Conservation (phyloP, 345 rosid genomes). For the Sonneratia caseolaris region DNA sequence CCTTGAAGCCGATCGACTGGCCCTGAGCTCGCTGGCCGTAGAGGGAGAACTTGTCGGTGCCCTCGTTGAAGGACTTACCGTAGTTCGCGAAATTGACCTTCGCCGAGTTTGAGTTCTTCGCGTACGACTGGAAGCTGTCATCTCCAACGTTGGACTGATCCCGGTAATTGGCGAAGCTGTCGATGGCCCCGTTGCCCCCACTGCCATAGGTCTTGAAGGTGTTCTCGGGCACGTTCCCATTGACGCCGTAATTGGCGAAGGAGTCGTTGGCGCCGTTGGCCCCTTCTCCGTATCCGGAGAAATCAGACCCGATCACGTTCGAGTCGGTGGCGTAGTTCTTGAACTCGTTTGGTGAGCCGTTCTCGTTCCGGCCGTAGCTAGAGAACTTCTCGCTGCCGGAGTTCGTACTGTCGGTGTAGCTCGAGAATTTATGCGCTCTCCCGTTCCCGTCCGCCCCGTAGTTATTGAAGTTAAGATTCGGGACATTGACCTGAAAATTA, state of each 20-base stretch:
- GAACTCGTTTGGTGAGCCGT: constrained; percentile 23
- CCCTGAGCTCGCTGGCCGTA: constrained; percentile 25
- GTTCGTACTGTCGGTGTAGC: constrained; percentile 20
- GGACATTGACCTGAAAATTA: constrained; percentile 19
- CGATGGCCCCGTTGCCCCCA: constrained; percentile 11
- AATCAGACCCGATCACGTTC: constrained; percentile 31
- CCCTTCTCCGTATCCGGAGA: constrained; percentile 27
- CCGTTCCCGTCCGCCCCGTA: constrained; percentile 20
- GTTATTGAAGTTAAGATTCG: constrained; percentile 25
- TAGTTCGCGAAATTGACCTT: constrained; percentile 21
- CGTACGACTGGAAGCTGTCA: constrained; percentile 27
- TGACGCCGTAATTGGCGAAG: constrained; percentile 27
- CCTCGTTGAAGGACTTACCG: constrained; percentile 23
- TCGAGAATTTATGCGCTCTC: constrained; percentile 20
- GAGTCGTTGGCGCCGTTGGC: constrained; percentile 25
- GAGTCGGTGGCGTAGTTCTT: constrained; percentile 23
- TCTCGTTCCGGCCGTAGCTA: constrained; percentile 32
- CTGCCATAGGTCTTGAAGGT: constrained; percentile 25
- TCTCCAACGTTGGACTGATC: constrained; percentile 19
- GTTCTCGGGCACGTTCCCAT: constrained; percentile 37
- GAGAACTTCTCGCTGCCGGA: constrained; percentile 24
- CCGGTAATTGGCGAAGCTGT: constrained; percentile 19
- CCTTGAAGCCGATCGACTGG: constrained; percentile 17
- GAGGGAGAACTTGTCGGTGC: constrained; percentile 22
- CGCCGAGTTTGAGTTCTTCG: constrained; percentile 20